Evolutionary conservation across 176 grass and related monocot genomes (phyloP).

Genomic region (Pontederia paniculata): DNA sequence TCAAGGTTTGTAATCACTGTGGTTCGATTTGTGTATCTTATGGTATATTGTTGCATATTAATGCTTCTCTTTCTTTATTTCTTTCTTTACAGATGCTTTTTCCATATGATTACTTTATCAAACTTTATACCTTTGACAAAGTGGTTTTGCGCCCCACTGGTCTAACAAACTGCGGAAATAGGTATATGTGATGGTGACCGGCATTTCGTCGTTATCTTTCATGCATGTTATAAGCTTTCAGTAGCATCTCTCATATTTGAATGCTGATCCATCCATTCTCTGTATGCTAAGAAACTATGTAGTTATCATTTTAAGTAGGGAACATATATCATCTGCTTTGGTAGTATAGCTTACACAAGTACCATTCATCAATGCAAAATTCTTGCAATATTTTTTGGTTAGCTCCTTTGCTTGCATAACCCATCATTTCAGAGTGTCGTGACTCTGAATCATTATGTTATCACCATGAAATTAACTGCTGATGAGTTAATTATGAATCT

Average conservation of each 20-base stretch:
- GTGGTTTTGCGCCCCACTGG: constrained; percentile 14
- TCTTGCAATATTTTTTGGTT: too few relatives aligned
- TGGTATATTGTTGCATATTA: background rate
- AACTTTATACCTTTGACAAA: constrained; percentile 19
- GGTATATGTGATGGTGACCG: background rate
- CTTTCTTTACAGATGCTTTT: constrained; percentile 21
- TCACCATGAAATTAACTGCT: too few relatives aligned
- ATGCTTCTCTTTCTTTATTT: background rate
- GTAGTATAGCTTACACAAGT: too few relatives aligned
- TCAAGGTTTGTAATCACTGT: constrained; percentile 7
- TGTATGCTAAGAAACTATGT: too few relatives aligned
- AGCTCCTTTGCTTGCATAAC: too few relatives aligned
- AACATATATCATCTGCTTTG: too few relatives aligned
- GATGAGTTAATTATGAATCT: too few relatives aligned
- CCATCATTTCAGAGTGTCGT: too few relatives aligned
- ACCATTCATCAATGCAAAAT: too few relatives aligned
- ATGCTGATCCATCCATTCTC: too few relatives aligned
- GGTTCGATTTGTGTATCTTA: background rate
- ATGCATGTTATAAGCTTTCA: background rate
- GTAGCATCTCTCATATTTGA: background rate
- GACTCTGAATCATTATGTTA: too few relatives aligned
- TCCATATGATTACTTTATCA: constrained; percentile 22
- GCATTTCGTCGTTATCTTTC: background rate
- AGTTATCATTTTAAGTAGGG: too few relatives aligned
- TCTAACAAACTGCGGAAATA: constrained; percentile 21